Percentiles rank a stretch among this genome's conserved stretches.
These are phyloP conservation scores for Prunus campanulata DNA, from an alignment of 306 rosid genomes.

Conservation along the genomic window DNA sequence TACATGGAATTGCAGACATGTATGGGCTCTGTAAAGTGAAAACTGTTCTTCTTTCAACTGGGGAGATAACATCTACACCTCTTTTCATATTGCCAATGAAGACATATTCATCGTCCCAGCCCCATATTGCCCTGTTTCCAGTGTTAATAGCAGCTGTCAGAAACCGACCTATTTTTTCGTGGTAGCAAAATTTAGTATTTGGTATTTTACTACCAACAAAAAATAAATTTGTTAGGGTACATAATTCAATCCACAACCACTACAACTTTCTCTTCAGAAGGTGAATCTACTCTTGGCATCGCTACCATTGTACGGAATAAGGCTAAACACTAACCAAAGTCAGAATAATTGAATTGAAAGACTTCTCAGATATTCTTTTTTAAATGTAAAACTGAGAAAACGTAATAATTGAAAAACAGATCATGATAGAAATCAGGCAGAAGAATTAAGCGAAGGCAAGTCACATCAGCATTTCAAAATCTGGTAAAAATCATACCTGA, in stretches of 20 bases:
- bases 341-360: too few relatives aligned
- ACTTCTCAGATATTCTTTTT: too few relatives aligned
- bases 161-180: not conserved
- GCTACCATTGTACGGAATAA: too few relatives aligned
- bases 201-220: not conserved
- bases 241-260: too few relatives aligned
- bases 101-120: conserved; percentile 74
- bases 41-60: conserved; percentile 33
- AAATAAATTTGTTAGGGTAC: not conserved
- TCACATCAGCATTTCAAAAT: conserved; percentile 8
- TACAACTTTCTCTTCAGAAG: too few relatives aligned
- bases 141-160: not conserved
- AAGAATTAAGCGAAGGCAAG: not conserved
- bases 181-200: not conserved
- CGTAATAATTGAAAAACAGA: too few relatives aligned
- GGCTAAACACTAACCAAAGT: too few relatives aligned
- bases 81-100: conserved; percentile 82
- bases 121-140: conserved; percentile 84
- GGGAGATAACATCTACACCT: conserved; percentile 73
- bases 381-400: too few relatives aligned
- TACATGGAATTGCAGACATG: conserved; percentile 79
- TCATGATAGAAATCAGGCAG: not conserved
- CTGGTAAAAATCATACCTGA: conserved; percentile 53
- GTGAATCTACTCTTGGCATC: too few relatives aligned
- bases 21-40: conserved; percentile 58